Base-by-base conservation (phyloP, 2,329 filamentous ascomycete species). In the Ceratocystis destructans region DNA sequence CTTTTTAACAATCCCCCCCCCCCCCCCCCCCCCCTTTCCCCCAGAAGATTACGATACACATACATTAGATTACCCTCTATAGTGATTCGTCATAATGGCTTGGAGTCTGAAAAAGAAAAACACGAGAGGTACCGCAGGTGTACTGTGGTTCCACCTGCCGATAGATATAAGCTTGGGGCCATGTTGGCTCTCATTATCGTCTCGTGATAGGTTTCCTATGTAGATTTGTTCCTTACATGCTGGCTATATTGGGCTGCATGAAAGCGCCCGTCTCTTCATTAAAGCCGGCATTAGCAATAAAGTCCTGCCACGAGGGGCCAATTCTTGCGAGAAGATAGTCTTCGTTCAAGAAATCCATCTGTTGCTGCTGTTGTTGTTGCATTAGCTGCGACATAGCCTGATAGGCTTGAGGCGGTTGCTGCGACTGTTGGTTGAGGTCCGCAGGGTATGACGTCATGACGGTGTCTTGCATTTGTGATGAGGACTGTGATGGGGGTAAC, bases 281-380 rank as follows among this genome's bases (percentile, higher is more conserved):
- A 41, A 74, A 74, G 12, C 73, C 72, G 44, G 70, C 72, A 61
- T 70, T 70, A 0, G 70, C 70, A 64, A 75, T 73, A 3, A 74
- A 41, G 17, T 66, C 70, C 5, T 70, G 69, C 72, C 73, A 75
- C 6, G 70, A 68, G 6, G 71, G 37, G 12, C 37, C 37, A 69
- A 31, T 74, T 70, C 41, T 73, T 70, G 5, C 28, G 46, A 20
- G 69, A 3, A 68, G 48, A n/a, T 68, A 67, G 10, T 68, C 66
- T 7, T 68, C 64, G 17, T 55, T 33, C 5, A 68, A 53, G 41
- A 37, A 65, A 15, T 65, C 66, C 33, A 59, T 41, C 44, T 67
- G 65, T 17, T 61, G 65, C 50, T 61, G 65, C 50, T 64, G 65
- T 17, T 53, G 48, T 31, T 57, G 53, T 28, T 41, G 37, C 37